Conservation (phyloP, 345 rosid genomes). For the Trapa bicornis region DNA sequence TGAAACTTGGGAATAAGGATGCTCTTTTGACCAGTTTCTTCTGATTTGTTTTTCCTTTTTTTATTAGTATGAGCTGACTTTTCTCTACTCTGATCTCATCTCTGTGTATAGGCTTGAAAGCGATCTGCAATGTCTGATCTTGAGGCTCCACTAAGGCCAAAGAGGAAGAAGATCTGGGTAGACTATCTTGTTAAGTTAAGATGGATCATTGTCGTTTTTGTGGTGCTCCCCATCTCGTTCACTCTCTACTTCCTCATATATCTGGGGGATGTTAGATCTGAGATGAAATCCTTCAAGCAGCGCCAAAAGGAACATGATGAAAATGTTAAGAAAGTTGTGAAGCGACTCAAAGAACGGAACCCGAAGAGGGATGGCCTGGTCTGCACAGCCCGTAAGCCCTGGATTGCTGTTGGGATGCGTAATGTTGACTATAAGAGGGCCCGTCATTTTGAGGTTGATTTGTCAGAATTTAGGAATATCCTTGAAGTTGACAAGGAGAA, state of each 20-base stretch:
- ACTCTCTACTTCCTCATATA: slow-evolving; percentile 69
- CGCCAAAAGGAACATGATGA: slow-evolving; percentile 91
- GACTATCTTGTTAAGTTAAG: slow-evolving; percentile 79
- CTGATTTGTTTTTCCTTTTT: background rate
- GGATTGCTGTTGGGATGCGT: slow-evolving; percentile 98
- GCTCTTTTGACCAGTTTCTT: too few species aligned
- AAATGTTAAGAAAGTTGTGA: slow-evolving; percentile 71
- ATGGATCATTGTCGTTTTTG: slow-evolving; percentile 84
- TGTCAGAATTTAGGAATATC: slow-evolving; percentile 67
- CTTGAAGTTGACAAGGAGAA: slow-evolving; percentile 73
- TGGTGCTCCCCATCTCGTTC: slow-evolving; percentile 84
- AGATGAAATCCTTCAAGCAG: slow-evolving; percentile 68
- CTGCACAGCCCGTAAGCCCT: slow-evolving; percentile 98
- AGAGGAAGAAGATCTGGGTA: slow-evolving; percentile 78
- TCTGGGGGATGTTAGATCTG: slow-evolving; percentile 88
- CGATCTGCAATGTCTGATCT: slow-evolving; percentile 62
- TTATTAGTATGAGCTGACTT: background rate
- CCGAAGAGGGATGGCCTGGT: slow-evolving; percentile 89
- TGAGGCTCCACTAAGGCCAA: slow-evolving; percentile 58
- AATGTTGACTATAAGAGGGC: slow-evolving; percentile 98
- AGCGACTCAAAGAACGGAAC: slow-evolving; percentile 72
- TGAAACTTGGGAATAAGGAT: background rate
- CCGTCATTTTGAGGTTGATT: slow-evolving; percentile 86
- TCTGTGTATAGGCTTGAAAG: slow-evolving; percentile 3
- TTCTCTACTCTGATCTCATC: background rate